phyloP scores from a whole-genome alignment of 768 basidiomycete species.

The Kwoniella sp. region DNA sequence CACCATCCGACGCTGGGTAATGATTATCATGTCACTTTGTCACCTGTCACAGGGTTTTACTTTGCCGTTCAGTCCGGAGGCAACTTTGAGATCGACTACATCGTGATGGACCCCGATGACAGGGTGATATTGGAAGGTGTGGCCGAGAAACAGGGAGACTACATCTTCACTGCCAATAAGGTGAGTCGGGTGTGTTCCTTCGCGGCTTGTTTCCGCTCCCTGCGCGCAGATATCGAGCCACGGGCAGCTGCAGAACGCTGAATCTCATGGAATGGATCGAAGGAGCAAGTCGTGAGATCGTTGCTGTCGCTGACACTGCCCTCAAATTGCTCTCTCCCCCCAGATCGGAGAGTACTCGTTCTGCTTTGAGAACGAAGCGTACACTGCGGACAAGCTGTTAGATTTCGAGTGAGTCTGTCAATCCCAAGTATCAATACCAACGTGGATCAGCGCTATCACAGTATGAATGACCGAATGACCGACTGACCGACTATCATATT shows the following conservation, averaged over 20 bases:
- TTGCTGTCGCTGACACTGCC: conserved; percentile 10
- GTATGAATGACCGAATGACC: background rate
- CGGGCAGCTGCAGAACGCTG: background rate
- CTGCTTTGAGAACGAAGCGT: conserved; percentile 98
- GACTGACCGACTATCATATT: background rate
- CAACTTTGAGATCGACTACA: conserved; percentile 92
- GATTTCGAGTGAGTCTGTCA: conserved; percentile 61
- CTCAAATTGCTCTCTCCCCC: no score
- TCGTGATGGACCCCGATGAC: conserved; percentile 86
- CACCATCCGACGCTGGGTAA: background rate
- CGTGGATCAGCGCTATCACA: background rate
- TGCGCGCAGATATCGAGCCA: background rate
- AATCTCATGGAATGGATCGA: no score
- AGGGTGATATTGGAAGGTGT: conserved; percentile 83
- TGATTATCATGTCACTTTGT: background rate
- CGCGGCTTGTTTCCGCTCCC: background rate
- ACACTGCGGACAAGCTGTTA: conserved; percentile 83
- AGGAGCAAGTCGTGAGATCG: background rate
- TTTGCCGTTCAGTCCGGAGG: conserved; percentile 99
- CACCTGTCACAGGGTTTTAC: conserved; percentile 70
- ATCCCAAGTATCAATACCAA: no score
- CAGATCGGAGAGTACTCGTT: conserved; percentile 66
- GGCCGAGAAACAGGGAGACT: conserved; percentile 93
- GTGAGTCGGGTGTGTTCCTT: conserved; percentile 26
- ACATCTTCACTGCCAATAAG: conserved; percentile 89